Conservation (phyloP, 371 early-diverging fungal species). For the Fennellomyces sp. region DNA sequence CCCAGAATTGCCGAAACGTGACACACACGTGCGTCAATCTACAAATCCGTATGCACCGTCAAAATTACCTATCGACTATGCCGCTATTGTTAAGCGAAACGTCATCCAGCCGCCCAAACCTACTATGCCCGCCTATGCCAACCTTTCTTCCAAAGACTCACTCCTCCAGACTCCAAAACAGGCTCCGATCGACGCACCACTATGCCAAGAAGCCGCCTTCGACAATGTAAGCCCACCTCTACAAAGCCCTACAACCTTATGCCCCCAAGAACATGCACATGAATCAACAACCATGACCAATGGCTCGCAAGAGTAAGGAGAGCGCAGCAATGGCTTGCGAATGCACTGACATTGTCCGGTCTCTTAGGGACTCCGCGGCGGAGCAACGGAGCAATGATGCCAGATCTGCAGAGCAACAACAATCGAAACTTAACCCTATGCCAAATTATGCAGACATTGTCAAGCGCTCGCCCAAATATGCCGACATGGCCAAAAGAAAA, state of each 20-base stretch:
- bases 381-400: too few relatives aligned
- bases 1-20: not conserved
- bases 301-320: not conserved
- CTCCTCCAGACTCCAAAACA: too few relatives aligned
- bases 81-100: not conserved
- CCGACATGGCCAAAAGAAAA: slow-evolving; percentile 30
- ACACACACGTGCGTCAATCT: too few relatives aligned
- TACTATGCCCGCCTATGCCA: too few relatives aligned
- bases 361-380: not conserved
- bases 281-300: not conserved
- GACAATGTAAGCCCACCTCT: too few relatives aligned
- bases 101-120: too few relatives aligned
- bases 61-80: not conserved
- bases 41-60: not conserved
- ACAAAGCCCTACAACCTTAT: too few relatives aligned
- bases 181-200: not conserved
- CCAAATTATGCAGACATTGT: not conserved
- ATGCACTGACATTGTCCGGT: not conserved
- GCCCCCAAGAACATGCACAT: too few relatives aligned
- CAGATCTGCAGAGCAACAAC: too few relatives aligned
- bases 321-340: not conserved
- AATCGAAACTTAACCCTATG: not conserved
- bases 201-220: not conserved
- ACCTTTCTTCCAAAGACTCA: not conserved
- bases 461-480: slow-evolving; percentile 24